These are phyloP conservation scores for Paramecium octaurelia DNA, from an alignment of 73 alveolate species.

Conservation along the genomic window DNA sequence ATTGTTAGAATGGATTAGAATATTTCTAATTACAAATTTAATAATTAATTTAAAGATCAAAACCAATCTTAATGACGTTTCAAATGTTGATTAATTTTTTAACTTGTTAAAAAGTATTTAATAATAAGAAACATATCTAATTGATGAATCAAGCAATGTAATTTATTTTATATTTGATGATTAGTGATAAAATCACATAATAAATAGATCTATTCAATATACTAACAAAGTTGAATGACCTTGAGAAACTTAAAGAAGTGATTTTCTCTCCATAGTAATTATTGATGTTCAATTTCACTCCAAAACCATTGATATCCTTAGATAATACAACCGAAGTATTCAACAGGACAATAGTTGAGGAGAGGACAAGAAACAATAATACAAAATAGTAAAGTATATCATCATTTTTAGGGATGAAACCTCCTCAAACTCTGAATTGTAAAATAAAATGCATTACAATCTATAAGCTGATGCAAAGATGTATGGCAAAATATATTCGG, in stretches of 20 bases:
- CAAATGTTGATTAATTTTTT: neutral
- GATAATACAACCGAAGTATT: neutral
- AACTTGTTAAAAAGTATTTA: neutral
- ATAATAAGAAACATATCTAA: neutral
- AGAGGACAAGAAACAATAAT: neutral
- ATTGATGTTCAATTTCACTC: neutral
- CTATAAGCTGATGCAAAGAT: neutral
- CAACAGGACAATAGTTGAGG: neutral
- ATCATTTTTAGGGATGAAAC: neutral
- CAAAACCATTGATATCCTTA: neutral
- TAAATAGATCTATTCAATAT: neutral
- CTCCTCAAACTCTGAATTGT: neutral
- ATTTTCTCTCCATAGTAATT: neutral
- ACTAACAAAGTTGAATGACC: neutral
- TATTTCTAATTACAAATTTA: neutral
- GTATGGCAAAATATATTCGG: neutral
- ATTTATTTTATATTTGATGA: neutral
- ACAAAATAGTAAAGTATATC: neutral
- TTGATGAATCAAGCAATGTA: constrained; percentile 3
- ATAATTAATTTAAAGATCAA: neutral
- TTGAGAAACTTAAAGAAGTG: neutral
- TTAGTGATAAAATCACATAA: neutral
- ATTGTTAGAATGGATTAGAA: neutral
- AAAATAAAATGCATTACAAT: neutral
- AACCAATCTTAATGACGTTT: neutral